A percentile compares a stretch with the other conserved stretches of the same genome.
Conservation (phyloP, 202 grass and related monocot genomes). For the Schoenoplectus triqueter region DNA sequence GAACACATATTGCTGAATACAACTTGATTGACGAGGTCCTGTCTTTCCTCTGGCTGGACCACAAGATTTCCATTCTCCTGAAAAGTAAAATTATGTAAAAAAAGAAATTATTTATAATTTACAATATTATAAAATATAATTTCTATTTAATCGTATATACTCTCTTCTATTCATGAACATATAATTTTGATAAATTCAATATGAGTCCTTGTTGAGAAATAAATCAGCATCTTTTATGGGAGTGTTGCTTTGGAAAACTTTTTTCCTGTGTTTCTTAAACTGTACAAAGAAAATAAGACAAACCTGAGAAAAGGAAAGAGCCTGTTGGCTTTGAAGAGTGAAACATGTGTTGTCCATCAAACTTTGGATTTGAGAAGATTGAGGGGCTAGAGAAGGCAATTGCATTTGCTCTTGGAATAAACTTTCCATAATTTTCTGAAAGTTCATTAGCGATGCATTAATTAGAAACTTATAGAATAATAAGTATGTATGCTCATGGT, state of each 20-base stretch:
- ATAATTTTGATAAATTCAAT: too few relatives aligned
- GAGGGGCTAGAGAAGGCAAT: slow-evolving; percentile 49
- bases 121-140: not conserved
- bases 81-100: not conserved
- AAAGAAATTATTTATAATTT: not conserved
- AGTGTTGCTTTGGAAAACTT: not conserved
- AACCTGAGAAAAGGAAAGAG: slow-evolving; percentile 65
- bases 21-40: slow-evolving; percentile 64
- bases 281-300: not conserved
- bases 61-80: slow-evolving; percentile 63
- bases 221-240: too few relatives aligned
- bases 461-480: not conserved
- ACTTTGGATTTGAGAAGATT: slow-evolving; percentile 50
- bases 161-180: not conserved
- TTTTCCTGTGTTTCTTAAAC: not conserved
- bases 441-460: not conserved
- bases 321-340: slow-evolving; percentile 52
- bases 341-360: slow-evolving; percentile 56
- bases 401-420: slow-evolving; percentile 52
- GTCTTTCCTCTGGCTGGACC: slow-evolving; percentile 63
- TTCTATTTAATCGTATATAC: not conserved
- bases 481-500: too few relatives aligned
- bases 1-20: slow-evolving; percentile 65
- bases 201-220: too few relatives aligned
- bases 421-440: slow-evolving; percentile 61